Conservation (phyloP, 1,139 yeast genomes). For the Zygotorulaspora mrakii region DNA sequence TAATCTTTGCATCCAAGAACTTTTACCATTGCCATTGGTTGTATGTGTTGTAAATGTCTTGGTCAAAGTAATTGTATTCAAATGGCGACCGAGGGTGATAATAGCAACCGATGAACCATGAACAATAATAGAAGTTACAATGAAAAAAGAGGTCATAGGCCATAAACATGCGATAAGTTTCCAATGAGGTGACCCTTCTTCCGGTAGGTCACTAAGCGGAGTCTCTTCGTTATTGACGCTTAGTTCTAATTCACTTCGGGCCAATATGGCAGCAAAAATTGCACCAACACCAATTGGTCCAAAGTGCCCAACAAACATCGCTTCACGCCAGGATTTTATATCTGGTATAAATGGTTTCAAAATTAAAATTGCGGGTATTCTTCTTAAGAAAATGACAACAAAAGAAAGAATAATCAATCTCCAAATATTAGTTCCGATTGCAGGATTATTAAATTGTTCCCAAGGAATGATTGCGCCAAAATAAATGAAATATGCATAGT, state of each 20-base stretch:
- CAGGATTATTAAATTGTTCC: constrained; percentile 68
- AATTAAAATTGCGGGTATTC: constrained; percentile 82
- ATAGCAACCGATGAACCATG: constrained; percentile 98
- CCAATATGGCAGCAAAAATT: constrained; percentile 80
- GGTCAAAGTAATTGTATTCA: constrained; percentile 89
- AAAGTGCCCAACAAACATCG: constrained; percentile 92
- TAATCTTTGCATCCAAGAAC: constrained; percentile 80
- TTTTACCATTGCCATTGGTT: constrained; percentile 57
- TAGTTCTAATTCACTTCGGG: constrained; percentile 72
- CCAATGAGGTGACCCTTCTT: constrained; percentile 53
- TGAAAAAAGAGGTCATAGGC: constrained; percentile 87
- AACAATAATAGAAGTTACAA: constrained; percentile 80
- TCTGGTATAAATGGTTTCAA: constrained; percentile 87
- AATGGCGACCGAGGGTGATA: constrained; percentile 78
- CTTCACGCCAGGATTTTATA: constrained; percentile 91
- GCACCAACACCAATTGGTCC: constrained; percentile 99
- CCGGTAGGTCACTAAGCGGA: constrained; percentile 55
- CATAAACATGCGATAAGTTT: constrained; percentile 72
- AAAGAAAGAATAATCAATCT: constrained; percentile 75
- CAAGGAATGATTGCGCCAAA: constrained; percentile 95
- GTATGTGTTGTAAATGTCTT: constrained; percentile 77
- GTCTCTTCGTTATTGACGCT: constrained; percentile 54
- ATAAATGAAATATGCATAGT: constrained; percentile 85
- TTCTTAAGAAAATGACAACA: constrained; percentile 75
- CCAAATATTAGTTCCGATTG: constrained; percentile 77